Evolutionary conservation across 805 yeast genomes (phyloP).

Genomic region (Wickerhamomyces pijperi): DNA sequence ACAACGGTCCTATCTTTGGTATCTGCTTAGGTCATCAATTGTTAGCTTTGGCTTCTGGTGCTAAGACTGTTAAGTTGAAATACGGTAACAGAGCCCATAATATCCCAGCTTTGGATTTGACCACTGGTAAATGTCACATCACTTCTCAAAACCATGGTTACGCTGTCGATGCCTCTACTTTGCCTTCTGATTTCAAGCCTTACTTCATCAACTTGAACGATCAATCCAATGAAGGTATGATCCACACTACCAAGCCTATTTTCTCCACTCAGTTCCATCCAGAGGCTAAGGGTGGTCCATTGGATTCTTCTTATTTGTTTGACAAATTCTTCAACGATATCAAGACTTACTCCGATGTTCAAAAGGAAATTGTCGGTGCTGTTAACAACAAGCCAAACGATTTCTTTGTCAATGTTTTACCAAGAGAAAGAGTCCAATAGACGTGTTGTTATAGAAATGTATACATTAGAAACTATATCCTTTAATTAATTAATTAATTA

Average conservation of each 20-base stretch:
- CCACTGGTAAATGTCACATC: conserved; percentile 90
- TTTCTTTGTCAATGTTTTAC: conserved; percentile 49
- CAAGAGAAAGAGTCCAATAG: conserved; percentile 51
- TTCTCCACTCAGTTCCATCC: conserved; percentile 98
- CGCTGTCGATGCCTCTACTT: conserved; percentile 79
- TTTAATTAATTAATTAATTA: too few species aligned
- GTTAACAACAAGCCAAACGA: conserved; percentile 29
- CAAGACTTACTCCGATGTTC: conserved; percentile 37
- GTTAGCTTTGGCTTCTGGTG: conserved; percentile 91
- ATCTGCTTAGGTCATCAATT: conserved; percentile 97
- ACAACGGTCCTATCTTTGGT: conserved; percentile 85
- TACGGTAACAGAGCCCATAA: conserved; percentile 99
- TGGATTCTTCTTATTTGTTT: conserved; percentile 82
- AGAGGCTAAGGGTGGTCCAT: conserved; percentile 98
- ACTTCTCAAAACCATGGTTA: conserved; percentile 99
- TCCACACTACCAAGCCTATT: conserved; percentile 75
- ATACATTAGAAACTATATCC: too few species aligned
- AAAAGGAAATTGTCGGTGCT: conserved; percentile 30
- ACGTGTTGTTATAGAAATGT: too few species aligned
- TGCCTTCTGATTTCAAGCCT: conserved; percentile 70
- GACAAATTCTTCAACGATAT: conserved; percentile 79
- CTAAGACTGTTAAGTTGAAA: conserved; percentile 82
- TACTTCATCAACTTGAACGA: conserved; percentile 91
- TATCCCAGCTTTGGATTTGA: conserved; percentile 86
- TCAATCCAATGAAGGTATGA: conserved; percentile 96